phyloP scores from a whole-genome alignment of 176 grass and related monocot species.

The Triticum dicoccoides region DNA sequence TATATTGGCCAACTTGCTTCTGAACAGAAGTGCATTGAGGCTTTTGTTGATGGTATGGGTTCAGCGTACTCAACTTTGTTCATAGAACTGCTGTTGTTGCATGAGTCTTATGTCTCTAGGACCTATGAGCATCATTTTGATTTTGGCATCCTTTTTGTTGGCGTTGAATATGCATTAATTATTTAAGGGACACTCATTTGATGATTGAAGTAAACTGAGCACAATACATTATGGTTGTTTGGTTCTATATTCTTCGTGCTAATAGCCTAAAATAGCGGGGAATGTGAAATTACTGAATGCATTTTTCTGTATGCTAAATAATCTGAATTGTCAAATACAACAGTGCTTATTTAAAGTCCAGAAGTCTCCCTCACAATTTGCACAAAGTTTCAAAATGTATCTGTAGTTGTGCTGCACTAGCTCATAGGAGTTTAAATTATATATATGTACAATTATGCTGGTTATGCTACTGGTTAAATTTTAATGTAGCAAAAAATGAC shows the following conservation, averaged over 20 bases:
- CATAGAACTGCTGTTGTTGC: conserved; percentile 9
- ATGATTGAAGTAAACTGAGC: not conserved
- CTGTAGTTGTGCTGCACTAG: not conserved
- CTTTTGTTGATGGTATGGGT: conserved; percentile 68
- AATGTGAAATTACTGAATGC: not conserved
- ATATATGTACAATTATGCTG: not conserved
- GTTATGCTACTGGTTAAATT: not conserved
- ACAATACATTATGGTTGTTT: not conserved
- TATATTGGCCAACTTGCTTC: conserved; percentile 43
- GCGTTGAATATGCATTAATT: not conserved
- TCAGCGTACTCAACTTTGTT: conserved; percentile 1
- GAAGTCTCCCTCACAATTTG: not conserved
- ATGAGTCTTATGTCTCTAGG: not conserved
- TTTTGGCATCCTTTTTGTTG: conserved; percentile 20
- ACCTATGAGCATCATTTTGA: not conserved
- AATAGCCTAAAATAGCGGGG: not conserved
- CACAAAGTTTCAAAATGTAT: not conserved
- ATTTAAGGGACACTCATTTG: not conserved
- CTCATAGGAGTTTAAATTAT: not conserved
- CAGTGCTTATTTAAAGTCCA: not conserved
- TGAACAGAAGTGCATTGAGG: conserved; percentile 67
- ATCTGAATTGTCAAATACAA: not conserved
- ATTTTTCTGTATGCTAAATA: not conserved
- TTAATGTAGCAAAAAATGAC: not conserved
- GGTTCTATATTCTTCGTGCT: conserved; percentile 1